Conservation (phyloP, 257 asterid species). For the Fraxinus cuspidata region DNA sequence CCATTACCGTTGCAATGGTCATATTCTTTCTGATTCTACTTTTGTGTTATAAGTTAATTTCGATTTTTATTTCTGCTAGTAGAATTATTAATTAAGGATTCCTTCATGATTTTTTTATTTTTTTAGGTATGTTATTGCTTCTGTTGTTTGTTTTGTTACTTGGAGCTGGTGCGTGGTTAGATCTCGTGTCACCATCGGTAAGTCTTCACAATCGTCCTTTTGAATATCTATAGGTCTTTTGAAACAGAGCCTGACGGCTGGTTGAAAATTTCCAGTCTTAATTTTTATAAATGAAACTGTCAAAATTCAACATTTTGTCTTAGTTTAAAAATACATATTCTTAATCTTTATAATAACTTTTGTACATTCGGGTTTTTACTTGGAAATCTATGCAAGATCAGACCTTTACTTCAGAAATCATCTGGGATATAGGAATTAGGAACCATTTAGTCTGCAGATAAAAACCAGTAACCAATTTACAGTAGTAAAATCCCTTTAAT, state of each 20-base stretch:
- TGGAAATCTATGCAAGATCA: no score
- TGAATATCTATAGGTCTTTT: background rate
- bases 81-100: background rate
- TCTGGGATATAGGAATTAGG: no score
- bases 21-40: background rate
- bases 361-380: no score
- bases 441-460: no score
- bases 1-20: constrained; percentile 85
- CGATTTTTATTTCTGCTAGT: background rate
- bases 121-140: constrained; percentile 62
- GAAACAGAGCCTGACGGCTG: background rate
- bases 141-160: constrained; percentile 56
- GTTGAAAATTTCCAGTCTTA: background rate
- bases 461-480: no score
- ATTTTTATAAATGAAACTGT: background rate
- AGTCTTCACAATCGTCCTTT: constrained; percentile 26
- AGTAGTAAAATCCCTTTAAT: no score
- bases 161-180: constrained; percentile 68
- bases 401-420: no score
- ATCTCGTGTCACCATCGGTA: constrained; percentile 67
- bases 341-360: no score
- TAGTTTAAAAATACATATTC: background rate
- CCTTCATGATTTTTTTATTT: background rate
- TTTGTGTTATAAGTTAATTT: constrained; percentile 16
- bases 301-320: background rate